Evolutionary conservation across 2,329 filamentous ascomycete species (phyloP).

Genomic region (Cladophialophora yegresii): DNA sequence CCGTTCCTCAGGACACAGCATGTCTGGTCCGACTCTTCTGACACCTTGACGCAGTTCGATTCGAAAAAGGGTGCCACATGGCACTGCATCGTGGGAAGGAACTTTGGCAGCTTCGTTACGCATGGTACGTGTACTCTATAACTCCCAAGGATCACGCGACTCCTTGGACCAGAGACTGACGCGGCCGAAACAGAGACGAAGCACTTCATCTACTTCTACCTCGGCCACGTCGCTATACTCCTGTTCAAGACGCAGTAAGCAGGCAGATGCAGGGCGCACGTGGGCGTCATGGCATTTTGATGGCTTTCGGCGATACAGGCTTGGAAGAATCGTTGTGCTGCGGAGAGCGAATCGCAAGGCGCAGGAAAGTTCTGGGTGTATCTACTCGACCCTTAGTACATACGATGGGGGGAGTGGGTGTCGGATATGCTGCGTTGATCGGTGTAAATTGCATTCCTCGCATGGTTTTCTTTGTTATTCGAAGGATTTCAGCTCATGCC

Average conservation of each 20-base stretch:
- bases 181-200: conserved; percentile 74
- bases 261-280: background rate
- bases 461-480: background rate
- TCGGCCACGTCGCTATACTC: conserved; percentile 95
- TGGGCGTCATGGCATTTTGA: background rate
- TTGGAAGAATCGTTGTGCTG: background rate
- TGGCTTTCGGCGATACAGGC: background rate
- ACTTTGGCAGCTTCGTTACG: conserved; percentile 98
- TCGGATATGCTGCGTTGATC: background rate
- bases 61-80: conserved; percentile 95
- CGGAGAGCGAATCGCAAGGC: background rate
- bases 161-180: background rate
- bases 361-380: background rate
- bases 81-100: conserved; percentile 98
- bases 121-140: conserved; percentile 67
- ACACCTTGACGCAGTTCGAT: conserved; percentile 70
- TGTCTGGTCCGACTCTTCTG: conserved; percentile 24
- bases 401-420: background rate
- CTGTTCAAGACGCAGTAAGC: conserved; percentile 94
- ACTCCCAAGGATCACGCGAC: background rate
- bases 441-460: background rate
- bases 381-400: background rate
- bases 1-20: conserved; percentile 29
- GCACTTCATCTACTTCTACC: conserved; percentile 99
- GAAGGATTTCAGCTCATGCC: background rate